phyloP scores from a whole-genome alignment of 1,284 basidiomycete genomes.

The Limonomyces culmigenus region DNA sequence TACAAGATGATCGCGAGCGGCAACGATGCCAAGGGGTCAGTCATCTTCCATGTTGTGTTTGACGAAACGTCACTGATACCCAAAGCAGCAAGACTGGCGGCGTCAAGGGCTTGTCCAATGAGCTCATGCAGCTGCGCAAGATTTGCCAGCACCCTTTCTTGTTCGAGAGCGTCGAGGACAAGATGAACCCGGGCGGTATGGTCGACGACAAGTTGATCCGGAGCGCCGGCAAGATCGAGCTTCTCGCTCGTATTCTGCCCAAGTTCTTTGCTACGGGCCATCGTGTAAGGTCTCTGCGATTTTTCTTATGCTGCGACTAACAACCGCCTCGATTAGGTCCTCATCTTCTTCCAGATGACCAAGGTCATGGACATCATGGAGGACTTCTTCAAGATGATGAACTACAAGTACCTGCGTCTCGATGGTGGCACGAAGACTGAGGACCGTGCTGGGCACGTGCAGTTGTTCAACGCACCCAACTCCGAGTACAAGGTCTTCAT shows the following conservation, averaged over 20 bases:
- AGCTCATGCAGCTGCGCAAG: slow-evolving; percentile 98
- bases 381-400: slow-evolving; percentile 87
- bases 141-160: slow-evolving; percentile 98
- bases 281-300: slow-evolving; percentile 36
- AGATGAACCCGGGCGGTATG: slow-evolving; percentile 68
- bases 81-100: slow-evolving; percentile 42
- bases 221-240: slow-evolving; percentile 87
- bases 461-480: slow-evolving; percentile 80
- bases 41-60: slow-evolving; percentile 1
- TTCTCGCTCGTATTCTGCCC: slow-evolving; percentile 86
- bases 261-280: slow-evolving; percentile 91
- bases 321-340: slow-evolving; percentile 43
- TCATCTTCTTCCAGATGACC: slow-evolving; percentile 99
- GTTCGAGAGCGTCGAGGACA: slow-evolving; percentile 90
- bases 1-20: slow-evolving; percentile 92
- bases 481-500: slow-evolving; percentile 93
- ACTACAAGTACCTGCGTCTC: slow-evolving; percentile 84
- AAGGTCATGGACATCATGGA: slow-evolving; percentile 99
- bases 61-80: slow-evolving; percentile 2
- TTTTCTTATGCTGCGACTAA: slow-evolving; percentile 4
- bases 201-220: slow-evolving; percentile 81
- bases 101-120: slow-evolving; percentile 86
- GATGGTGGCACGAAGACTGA: slow-evolving; percentile 99
- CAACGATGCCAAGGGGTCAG: slow-evolving; percentile 58
- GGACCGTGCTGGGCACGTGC: slow-evolving; percentile 84